phyloP scores from a whole-genome alignment of 352 stramenopile species.

The Pythium coloratum region DNA sequence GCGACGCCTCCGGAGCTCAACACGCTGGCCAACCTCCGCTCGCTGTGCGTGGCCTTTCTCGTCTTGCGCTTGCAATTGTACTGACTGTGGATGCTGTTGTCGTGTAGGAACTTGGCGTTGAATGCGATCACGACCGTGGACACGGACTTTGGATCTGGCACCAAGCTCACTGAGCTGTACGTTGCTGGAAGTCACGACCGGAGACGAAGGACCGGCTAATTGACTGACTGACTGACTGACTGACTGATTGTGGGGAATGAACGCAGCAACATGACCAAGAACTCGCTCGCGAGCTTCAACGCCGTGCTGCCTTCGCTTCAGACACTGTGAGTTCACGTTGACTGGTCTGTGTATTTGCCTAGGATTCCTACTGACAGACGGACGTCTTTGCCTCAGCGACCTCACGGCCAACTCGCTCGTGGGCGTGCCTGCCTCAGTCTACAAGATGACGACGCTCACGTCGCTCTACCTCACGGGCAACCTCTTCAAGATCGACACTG shows the following conservation, averaged over 20 bases:
- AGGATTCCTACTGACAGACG: neutral
- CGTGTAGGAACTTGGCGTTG: slow-evolving; percentile 46
- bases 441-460: slow-evolving; percentile 44
- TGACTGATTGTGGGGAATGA: neutral
- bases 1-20: slow-evolving; percentile 44
- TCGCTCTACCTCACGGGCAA: slow-evolving; percentile 51
- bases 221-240: neutral
- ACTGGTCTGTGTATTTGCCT: slow-evolving; percentile 5
- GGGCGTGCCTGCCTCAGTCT: slow-evolving; percentile 47
- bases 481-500: slow-evolving; percentile 50
- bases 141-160: slow-evolving; percentile 31
- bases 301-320: slow-evolving; percentile 36
- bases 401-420: slow-evolving; percentile 51
- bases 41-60: slow-evolving; percentile 37
- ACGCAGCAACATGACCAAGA: slow-evolving; percentile 55
- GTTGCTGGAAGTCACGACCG: slow-evolving; percentile 9
- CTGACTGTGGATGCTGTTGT: neutral
- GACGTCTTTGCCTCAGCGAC: slow-evolving; percentile 31
- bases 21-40: slow-evolving; percentile 37
- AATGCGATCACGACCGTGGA: slow-evolving; percentile 44
- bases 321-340: slow-evolving; percentile 38
- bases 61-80: neutral
- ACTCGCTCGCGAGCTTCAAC: slow-evolving; percentile 41
- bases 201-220: no score
- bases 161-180: slow-evolving; percentile 42